Base-by-base conservation (phyloP, 768 basidiomycete genomes). In the Tylopilus felleus region DNA sequence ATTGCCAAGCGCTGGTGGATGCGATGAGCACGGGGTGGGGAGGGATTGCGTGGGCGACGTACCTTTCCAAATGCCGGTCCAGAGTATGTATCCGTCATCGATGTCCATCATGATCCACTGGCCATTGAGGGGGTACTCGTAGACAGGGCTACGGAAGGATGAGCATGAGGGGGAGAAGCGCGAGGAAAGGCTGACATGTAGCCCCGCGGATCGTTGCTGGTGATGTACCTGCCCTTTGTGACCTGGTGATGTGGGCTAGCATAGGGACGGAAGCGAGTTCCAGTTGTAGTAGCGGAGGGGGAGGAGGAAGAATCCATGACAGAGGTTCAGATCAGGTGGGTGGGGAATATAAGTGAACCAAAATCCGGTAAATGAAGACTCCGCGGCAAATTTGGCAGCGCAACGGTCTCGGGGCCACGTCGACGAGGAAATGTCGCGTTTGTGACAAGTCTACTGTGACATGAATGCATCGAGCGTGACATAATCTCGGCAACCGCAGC, bases 71-170 rank as follows among this genome's bases (percentile, higher is more conserved):
- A 94, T 94, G 10, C 90, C 89, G 1, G 93, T 94, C 91, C 92
- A 94, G 17, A 93, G 76, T 53, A 94, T 86, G 68, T 91, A 93
- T 4, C 92, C 92, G 67, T 93, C 91, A 67, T 94, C 92, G 65
- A 90, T 88, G 74, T 94, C 92, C 82, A 93, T 91, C 92, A 94
- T 93, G 64, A 94, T 90, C 88, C 90, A 92, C 65, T 93, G 90
- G 21, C 86, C 88, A 58, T 91, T 90, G 52, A 94, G 76, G 2
- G 89, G 90, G 63, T 93, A 94, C 67, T 94, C 92, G 64, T 89
- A 93, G 12, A 94, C 92, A 13, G 90, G 90, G 51, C 91, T 78
- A 61, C 28, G 23, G 42, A n/a, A 23, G 14, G 44, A 48, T 58
- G 60, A 58, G 58, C 33, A 1, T 1, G n/a, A 45, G 33, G 4